Evolutionary conservation across 2,329 filamentous ascomycete genomes (phyloP), one percentile per base, ranked within the genome.

Genomic region (Periconia sp.): DNA sequence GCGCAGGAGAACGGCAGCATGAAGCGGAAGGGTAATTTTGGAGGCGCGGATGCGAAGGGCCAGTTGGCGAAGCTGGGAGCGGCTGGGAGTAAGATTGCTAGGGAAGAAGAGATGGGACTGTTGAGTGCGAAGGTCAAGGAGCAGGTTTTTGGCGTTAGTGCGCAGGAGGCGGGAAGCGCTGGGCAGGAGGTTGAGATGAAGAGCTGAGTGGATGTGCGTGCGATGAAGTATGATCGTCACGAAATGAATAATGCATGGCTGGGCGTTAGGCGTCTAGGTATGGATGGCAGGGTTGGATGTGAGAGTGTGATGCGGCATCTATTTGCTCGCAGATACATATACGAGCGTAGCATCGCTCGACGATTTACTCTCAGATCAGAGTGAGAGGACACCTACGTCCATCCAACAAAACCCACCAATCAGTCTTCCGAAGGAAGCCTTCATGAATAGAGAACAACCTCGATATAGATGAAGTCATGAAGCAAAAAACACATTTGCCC

Each of bases 71-170:
- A 86, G 76, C 66, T 88, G 18, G 80, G 82, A n/a, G 77, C 76
- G 51, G 84, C 85, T n/a, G 77, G 81, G n/a, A 82, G 79, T 60
- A 78, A 83, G 70, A 82, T 89, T 61, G 82, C 83, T 1, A 78
- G 79, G 9, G 84, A 87, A 70, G 85, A 88, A 74, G 77, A 75
- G 63, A 83, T 82, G n/a, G 86, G 86, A 0, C 64, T 89, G 57
- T 76, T 87, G 67, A 85, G 85, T 1, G 79, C 79, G 0, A 80
- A 84, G 62, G 80, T 89, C 57, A 89, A 89, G 77, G 81, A 81
- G 47, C 81, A 81, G 65, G 73, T 89, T 6, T 89, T 89, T 18
- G 56, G 46, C 6, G 13, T 53, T 30, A 30, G 50, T 27, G 40
- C 47, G 41, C 2, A 45, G 13, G 46, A 35, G 27, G 42, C 19